Percentiles rank a stretch among this genome's conserved stretches.
phyloP scores from a whole-genome alignment of 2,329 filamentous ascomycete species.

The Pseudogymnoascus sp. region DNA sequence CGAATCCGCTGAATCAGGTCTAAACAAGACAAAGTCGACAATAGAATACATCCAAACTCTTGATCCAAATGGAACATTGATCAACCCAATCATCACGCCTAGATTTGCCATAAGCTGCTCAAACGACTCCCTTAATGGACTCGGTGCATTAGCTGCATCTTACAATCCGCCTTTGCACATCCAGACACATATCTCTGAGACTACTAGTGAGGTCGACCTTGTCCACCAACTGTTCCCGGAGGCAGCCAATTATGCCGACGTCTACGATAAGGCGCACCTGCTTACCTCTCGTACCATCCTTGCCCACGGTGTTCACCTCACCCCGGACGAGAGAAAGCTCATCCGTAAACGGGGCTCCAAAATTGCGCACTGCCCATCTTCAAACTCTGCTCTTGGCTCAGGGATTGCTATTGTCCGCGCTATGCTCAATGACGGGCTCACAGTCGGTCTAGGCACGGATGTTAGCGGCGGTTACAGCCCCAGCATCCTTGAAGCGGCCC shows the following conservation, averaged over 20 bases:
- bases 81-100: constrained; percentile 73
- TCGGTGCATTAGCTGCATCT: constrained; percentile 56
- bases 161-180: constrained; percentile 49
- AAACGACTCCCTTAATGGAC: constrained; percentile 46
- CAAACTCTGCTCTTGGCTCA: constrained; percentile 73
- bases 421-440: constrained; percentile 64
- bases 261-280: constrained; percentile 68
- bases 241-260: constrained; percentile 55
- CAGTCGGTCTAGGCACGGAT: constrained; percentile 82
- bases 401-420: constrained; percentile 68
- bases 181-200: constrained; percentile 89
- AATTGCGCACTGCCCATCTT: constrained; percentile 81
- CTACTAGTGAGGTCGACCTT: constrained; percentile 61
- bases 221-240: constrained; percentile 63
- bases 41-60: constrained; percentile 59
- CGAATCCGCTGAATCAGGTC: constrained; percentile 48
- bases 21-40: constrained; percentile 47
- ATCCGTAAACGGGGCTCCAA: constrained; percentile 54
- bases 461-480: constrained; percentile 80
- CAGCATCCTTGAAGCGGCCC: constrained; percentile 68
- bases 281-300: constrained; percentile 68
- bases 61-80: constrained; percentile 55
- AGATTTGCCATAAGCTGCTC: constrained; percentile 59
- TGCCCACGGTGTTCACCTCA: constrained; percentile 75
- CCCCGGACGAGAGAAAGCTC: constrained; percentile 53